Evolutionary conservation across 257 asterid species (phyloP).

Genomic region (Leptodermis oblonga): DNA sequence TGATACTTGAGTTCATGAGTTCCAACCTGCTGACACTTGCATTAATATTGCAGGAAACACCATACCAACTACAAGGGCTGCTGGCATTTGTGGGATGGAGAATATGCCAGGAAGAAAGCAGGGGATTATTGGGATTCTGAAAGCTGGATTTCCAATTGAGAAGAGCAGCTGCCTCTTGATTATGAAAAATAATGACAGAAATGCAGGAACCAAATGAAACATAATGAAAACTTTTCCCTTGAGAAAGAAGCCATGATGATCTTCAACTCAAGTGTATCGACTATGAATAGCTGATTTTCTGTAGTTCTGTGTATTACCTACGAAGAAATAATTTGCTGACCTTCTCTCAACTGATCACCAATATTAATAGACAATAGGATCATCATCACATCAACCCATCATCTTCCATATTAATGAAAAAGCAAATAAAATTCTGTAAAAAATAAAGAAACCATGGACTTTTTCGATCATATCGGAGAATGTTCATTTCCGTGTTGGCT

Average conservation of each 20-base stretch:
- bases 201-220: neutral
- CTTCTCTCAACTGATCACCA: neutral
- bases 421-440: too few species aligned
- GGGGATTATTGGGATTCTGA: conserved; percentile 9
- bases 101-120: conserved; percentile 20
- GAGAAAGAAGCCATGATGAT: too few species aligned
- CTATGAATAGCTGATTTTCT: too few species aligned
- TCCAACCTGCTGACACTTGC: conserved; percentile 8
- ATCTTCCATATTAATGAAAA: too few species aligned
- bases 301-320: too few species aligned
- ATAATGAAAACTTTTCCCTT: neutral
- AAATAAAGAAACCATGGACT: too few species aligned
- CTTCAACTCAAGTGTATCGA: too few species aligned
- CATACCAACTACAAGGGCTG: conserved; percentile 28
- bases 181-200: conserved; percentile 1
- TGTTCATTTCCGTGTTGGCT: too few species aligned
- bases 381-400: too few species aligned
- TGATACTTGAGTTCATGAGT: neutral
- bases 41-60: conserved; percentile 14
- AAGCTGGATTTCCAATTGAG: conserved; percentile 19
- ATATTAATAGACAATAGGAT: too few species aligned
- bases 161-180: conserved; percentile 23
- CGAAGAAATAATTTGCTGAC: too few species aligned
- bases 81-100: neutral
- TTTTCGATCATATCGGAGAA: too few species aligned